Conservation (phyloP, 1,284 basidiomycete genomes). For the Malassezia sp. region DNA sequence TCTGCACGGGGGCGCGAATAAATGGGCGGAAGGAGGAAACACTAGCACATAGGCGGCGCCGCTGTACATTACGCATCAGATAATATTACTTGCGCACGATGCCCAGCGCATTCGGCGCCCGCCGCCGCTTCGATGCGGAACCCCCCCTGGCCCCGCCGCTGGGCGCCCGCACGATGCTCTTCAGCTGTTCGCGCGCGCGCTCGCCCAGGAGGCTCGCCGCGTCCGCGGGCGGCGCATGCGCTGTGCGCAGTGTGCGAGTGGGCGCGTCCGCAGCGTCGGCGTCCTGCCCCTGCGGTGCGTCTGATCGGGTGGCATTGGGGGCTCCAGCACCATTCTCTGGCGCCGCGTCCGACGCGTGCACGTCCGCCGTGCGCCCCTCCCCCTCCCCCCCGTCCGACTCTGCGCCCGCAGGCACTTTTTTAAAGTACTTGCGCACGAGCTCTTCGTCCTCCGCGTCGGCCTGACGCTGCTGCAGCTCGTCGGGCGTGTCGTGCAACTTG, state of each 20-base stretch:
- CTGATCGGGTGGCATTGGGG: no score
- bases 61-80: conserved; percentile 8
- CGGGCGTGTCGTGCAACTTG: conserved; percentile 9
- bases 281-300: no score
- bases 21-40: no score
- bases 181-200: conserved; percentile 15
- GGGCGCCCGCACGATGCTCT: background rate
- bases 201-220: conserved; percentile 22
- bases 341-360: no score
- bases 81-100: conserved; percentile 35
- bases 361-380: background rate
- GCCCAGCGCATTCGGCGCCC: conserved; percentile 34
- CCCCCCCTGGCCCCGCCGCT: background rate
- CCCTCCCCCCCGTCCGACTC: conserved; percentile 16
- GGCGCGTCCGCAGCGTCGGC: no score
- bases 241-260: no score
- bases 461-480: conserved; percentile 46
- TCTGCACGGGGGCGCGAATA: no score
- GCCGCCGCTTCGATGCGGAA: conserved; percentile 28
- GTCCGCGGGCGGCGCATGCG: no score
- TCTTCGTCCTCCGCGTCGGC: conserved; percentile 85
- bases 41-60: no score
- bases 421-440: conserved; percentile 72
- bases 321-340: no score
- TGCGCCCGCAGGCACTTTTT: conserved; percentile 50